Evolutionary conservation across 257 asterid species (phyloP), one percentile per base, ranked within the genome.

Genomic region (Echites panduratus): DNA sequence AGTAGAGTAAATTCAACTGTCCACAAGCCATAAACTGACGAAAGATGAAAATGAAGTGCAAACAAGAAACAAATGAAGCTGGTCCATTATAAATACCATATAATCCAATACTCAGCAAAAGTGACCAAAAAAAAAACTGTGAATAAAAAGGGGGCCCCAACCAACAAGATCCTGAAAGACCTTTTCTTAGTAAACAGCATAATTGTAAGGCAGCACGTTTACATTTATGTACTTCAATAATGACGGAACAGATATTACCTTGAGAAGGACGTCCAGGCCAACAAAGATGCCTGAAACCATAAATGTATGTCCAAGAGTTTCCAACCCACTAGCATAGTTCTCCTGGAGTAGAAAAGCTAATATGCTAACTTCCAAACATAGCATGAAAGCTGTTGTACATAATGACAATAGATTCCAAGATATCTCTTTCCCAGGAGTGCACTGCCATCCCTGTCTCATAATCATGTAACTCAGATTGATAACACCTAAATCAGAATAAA

Each of bases 311-410:
- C 92, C 88, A 50, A 94, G 83, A 47, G 92, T 87, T 80, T 89
- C 97, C 88, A 91, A 83, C 50, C 97, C 97, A 85, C 84, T 86
- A 44, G 92, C 85, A 68, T 88, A 88, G 77, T 88, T 89, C 43
- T 89, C 96, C 81, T 89, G 88, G 78, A 94, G 97, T 77, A 94
- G 84, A 84, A 94, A 94, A 6, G 90, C 89, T 70, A 89, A 80
- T 70, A 89, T 81, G 85, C 96, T 91, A 52, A 89, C 82, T 78
- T 94, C 97, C 68, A 94, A 80, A 75, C 85, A 85, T 41, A 91
- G 82, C 93, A 94, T 86, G 67, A 86, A 91, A 49, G 89, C 85
- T 75, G 87, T 86, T 26, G 96, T 87, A 73, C 83, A 80, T 64
- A 94, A 68, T 8, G 98, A 89, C 81, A 94, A 77, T 47, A 91